A percentile compares a stretch with the other conserved stretches of the same genome.
phyloP scores from a whole-genome alignment of 2,329 filamentous ascomycete genomes.

The Cladobotryum protrusum region DNA sequence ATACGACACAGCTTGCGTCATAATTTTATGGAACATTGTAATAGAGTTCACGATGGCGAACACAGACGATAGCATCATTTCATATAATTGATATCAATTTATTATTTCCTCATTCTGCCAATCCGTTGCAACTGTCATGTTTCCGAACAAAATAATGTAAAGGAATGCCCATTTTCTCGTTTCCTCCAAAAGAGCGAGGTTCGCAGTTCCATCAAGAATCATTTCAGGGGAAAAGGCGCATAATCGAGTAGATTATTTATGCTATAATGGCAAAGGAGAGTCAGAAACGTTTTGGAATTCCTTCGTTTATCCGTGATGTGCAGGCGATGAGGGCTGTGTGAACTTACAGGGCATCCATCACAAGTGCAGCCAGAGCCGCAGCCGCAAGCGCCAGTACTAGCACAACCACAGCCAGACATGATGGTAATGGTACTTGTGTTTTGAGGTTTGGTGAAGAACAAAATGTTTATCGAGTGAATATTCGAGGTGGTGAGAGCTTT shows the following conservation, averaged over 20 bases:
- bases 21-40: too few relatives aligned
- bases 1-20: too few relatives aligned
- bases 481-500: constrained; percentile 7
- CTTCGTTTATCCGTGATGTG: too few relatives aligned
- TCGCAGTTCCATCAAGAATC: too few relatives aligned
- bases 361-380: constrained; percentile 39
- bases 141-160: too few relatives aligned
- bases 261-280: neutral
- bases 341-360: constrained; percentile 37
- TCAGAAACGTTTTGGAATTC: neutral
- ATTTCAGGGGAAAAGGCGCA: neutral
- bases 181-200: neutral
- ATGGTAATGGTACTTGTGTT: constrained; percentile 19
- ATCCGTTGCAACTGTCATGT: neutral
- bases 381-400: constrained; percentile 34
- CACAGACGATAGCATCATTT: too few relatives aligned
- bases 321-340: too few relatives aligned
- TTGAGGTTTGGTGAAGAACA: neutral
- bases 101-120: neutral
- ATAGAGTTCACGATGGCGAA: too few relatives aligned
- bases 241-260: neutral
- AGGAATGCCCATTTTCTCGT: neutral
- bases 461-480: neutral
- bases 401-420: constrained; percentile 39
- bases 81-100: constrained; percentile 1